Evolutionary conservation across 805 yeast species (phyloP), one percentile per base, ranked within the genome.

Genomic region (Starmerella geochares): DNA sequence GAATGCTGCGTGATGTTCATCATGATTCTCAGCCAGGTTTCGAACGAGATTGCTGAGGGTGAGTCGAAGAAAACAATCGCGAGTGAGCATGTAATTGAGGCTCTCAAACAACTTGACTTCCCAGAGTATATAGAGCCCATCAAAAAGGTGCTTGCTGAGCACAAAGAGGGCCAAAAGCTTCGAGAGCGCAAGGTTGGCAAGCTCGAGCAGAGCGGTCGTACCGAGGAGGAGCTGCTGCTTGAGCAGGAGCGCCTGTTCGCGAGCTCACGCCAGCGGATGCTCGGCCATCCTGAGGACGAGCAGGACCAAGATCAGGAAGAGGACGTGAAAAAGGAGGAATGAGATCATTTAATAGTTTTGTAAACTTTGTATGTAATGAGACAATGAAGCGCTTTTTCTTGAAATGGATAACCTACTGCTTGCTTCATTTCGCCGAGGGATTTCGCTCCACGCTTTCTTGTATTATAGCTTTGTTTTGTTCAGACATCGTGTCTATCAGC

Each of bases 61-160:
- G 98, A 92, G 64, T 80, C 94, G 48, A 92, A 92, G 66, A 92
- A 92, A 67, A 92, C 98, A 2, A 92, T 92, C 39, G 94, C 96
- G 0, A 83, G 95, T 1, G 98, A 92, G 64, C 98, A 92, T 64
- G 96, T 92, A 33, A 75, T 90, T 55, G 83, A 81, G 61, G 96
- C 97, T 0, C 69, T 92, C 40, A 80, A 78, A 54, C 95, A 84
- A 60, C 72, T 92, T 49, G 98, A 95, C 24, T 92, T 86, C 65
- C 75, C 74, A 25, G 87, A 85, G 52, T 92, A 90, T 65, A 73
- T 92, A 46, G 88, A 83, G 31, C 81, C 86, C 24, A 77, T 92
- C 40, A 81, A 84, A 60, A 80, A 81, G 55, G 85, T 85, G 20
- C 71, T 90, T 55, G 77, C 73, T 39, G 95, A 88, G 58, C 95